Evolutionary conservation across 1,284 basidiomycete genomes (phyloP), one percentile per base, ranked within the genome.

Genomic region (Heterobasidion annosum): DNA sequence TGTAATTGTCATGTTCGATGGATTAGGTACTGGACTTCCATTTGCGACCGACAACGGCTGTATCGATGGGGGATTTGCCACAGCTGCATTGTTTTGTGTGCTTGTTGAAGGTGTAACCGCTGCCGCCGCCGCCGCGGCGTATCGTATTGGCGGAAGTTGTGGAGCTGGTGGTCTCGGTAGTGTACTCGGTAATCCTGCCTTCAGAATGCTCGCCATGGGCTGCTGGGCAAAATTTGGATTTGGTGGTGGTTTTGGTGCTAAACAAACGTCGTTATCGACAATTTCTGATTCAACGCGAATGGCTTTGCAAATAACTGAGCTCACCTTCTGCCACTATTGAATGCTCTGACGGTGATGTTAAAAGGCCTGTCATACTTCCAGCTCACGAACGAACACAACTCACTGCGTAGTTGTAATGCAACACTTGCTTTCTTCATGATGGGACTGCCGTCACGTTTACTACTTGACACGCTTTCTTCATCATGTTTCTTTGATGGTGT

Each of bases 91-190:
- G 25, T 51, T 58, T 52, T 60, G 59, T 54, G 60, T 47, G 51
- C 65, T 52, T 9, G 62, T 25, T 60, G 76, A 64, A 49, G 79
- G 65, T 16, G 77, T 70, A 13, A 89, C 88, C 3, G 90, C 91
- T 0, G 92, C 93, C 0, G 93, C 93, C 1, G 93, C 94, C 0
- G 93, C 93, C 8, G 92, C 84, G 35, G 95, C 91, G 65, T 98
- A 98, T 51, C 90, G 81, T 65, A 96, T 92, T 9, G 93, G 90
- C 32, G 93, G 88, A 52, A 91, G 67, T 18, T 79, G 18, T n/a
- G 56, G 54, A 25, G 47, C 68, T n/a, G 75, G 50, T 65, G 74
- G 70, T 48, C 73, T 76, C 58, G 77, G 76, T 55, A 81, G 73
- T 57, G 75, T 68, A 48, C 79, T 69, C 25, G 76, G 78, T 32